Evolutionary conservation across 352 stramenopile genomes (phyloP), one percentile per base, ranked within the genome.

Genomic region (Pythium sp.): DNA sequence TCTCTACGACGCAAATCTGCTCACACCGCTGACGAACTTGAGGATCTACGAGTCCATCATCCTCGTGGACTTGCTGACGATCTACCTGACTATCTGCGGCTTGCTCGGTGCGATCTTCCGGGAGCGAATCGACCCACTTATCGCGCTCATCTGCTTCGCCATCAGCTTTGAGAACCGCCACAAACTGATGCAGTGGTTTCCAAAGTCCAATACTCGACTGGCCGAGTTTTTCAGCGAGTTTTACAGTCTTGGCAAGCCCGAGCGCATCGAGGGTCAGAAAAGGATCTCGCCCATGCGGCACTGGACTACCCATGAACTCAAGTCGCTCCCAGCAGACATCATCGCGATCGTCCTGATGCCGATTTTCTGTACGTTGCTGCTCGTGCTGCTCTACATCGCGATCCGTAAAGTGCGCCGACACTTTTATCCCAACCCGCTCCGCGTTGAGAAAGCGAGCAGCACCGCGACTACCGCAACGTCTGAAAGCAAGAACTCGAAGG

Each of bases 1-100:
- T 38, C 71, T 86, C 30, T 72, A 72, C 8, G 74, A 82, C 9
- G 74, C 66, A 2, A 80, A 79, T 24, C 71, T 26, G 36, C 76
- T 14, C 69, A 56, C 9, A 15, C n/a, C 12, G 24, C 6, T 41
- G 24, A 46, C n/a, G 5, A 32, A 34, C 6, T 20, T 62, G 38
- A 24, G 2, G 1, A 63, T 63, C 51, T 68, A 43, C 22, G 36
- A 61, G 3, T 5, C 22, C 1, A 70, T 72, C 66, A 55, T 72
- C 3, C 36, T 58, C 46, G 67, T 62, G 0, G 66, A 75, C 54
- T 41, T 75, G n/a, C 46, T 72, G 30, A 64, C 30, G 22, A 58
- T 70, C 26, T 70, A 70, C 64, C 24, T 70, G 9, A 57, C 54
- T 5, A 3, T 65, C 28, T 64, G 56, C 26, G 64, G 41, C 5